A percentile compares a stretch with the other conserved stretches of the same genome.
phyloP scores from a whole-genome alignment of 2,329 filamentous ascomycete genomes.

The Hypomyces perniciosus region DNA sequence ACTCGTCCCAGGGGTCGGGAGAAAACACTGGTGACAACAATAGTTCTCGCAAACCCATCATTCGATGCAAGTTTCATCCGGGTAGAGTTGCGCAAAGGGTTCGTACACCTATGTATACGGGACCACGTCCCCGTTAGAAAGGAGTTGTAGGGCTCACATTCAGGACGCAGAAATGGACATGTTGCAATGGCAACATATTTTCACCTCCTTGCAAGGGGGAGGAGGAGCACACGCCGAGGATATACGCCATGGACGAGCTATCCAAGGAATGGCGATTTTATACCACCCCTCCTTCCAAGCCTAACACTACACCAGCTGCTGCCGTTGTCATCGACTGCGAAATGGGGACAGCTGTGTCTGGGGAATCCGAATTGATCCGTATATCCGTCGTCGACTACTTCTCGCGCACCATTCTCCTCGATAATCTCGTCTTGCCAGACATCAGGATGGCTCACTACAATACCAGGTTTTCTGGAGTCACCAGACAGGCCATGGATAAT shows the following conservation, averaged over 20 bases:
- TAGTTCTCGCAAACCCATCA: background rate
- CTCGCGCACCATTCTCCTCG: conserved; percentile 40
- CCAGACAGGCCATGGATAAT: conserved; percentile 29
- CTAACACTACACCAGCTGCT: conserved; percentile 4
- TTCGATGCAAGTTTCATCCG: conserved; percentile 24
- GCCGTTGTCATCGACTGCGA: conserved; percentile 49
- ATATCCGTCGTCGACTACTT: conserved; percentile 48
- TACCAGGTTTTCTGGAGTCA: conserved; percentile 46
- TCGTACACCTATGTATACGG: background rate
- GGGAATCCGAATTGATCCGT: conserved; percentile 47
- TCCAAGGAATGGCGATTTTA: conserved; percentile 23
- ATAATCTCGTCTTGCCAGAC: conserved; percentile 44
- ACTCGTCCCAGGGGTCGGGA: background rate
- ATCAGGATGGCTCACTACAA: conserved; percentile 43
- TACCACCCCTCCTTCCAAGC: conserved; percentile 14
- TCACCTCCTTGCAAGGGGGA: conserved; percentile 21
- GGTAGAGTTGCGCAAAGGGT: conserved; percentile 25
- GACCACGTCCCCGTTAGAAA: background rate
- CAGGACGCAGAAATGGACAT: conserved; percentile 23
- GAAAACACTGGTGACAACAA: background rate
- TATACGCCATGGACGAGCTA: conserved; percentile 21
- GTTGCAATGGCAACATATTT: conserved; percentile 21
- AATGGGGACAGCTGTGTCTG: conserved; percentile 41
- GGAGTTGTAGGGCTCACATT: background rate
- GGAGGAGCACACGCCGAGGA: conserved; percentile 20